phyloP scores from a whole-genome alignment of 2,329 filamentous ascomycete species.

The Botrytis elliptica region DNA sequence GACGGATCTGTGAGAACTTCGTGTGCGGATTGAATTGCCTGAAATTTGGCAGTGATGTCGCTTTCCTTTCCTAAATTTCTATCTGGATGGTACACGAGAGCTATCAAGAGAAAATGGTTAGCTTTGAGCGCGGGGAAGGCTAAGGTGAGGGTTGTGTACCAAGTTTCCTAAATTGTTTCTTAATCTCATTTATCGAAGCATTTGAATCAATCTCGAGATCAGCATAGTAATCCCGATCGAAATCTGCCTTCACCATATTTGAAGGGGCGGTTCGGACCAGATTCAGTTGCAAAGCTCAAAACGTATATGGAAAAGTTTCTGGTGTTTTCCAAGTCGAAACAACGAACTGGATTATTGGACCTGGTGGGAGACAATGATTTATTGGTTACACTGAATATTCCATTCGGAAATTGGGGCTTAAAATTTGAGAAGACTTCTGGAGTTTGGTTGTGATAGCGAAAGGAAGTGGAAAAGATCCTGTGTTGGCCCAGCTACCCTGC shows the following conservation, averaged over 20 bases:
- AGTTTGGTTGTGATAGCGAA: slow-evolving; percentile 2
- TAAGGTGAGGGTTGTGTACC: slow-evolving; percentile 43
- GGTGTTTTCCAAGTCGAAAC: neutral
- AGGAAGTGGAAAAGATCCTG: slow-evolving; percentile 10
- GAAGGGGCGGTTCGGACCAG: slow-evolving; percentile 11
- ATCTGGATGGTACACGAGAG: slow-evolving; percentile 68
- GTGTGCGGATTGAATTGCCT: slow-evolving; percentile 68
- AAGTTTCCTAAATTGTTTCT: slow-evolving; percentile 68
- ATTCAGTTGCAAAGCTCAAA: slow-evolving; percentile 1
- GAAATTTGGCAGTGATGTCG: slow-evolving; percentile 66
- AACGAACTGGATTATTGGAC: neutral
- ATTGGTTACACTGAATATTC: slow-evolving; percentile 12
- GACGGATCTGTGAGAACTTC: slow-evolving; percentile 55
- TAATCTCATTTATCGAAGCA: slow-evolving; percentile 63
- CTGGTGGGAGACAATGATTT: neutral
- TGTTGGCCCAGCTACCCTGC: slow-evolving; percentile 16
- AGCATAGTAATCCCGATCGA: slow-evolving; percentile 60
- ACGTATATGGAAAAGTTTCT: slow-evolving; percentile 1
- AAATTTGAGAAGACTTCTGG: slow-evolving; percentile 2
- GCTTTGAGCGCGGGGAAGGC: neutral
- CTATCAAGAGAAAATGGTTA: slow-evolving; percentile 40
- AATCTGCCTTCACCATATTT: slow-evolving; percentile 40
- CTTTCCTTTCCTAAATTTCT: slow-evolving; percentile 66
- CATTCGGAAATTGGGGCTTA: slow-evolving; percentile 14
- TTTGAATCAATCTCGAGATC: slow-evolving; percentile 61